These are phyloP conservation scores for Euphorbia pulcherrima DNA, from an alignment of 345 rosid species.

Conservation along the genomic window DNA sequence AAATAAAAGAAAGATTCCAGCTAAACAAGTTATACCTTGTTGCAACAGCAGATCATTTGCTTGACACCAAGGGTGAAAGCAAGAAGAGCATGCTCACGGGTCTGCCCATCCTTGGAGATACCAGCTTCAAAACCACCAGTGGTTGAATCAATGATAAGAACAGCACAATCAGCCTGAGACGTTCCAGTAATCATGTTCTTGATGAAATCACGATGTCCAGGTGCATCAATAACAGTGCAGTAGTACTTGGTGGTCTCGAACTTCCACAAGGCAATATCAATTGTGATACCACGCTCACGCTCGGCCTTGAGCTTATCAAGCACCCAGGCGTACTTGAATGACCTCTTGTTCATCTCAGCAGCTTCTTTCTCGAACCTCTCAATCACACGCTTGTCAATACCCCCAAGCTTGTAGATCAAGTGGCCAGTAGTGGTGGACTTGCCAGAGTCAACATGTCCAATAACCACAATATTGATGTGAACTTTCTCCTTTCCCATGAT, in stretches of 20 bases:
- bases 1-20: slow-evolving; percentile 19
- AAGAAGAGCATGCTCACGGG: slow-evolving; percentile 75
- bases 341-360: slow-evolving; percentile 88
- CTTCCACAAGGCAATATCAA: slow-evolving; percentile 73
- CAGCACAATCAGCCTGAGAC: slow-evolving; percentile 79
- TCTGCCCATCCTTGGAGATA: slow-evolving; percentile 80
- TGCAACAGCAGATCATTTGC: slow-evolving; percentile 88
- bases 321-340: slow-evolving; percentile 87
- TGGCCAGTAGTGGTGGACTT: slow-evolving; percentile 78
- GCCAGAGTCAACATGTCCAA: slow-evolving; percentile 83
- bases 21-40: slow-evolving; percentile 40
- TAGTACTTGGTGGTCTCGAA: slow-evolving; percentile 74
- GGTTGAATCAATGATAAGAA: slow-evolving; percentile 70
- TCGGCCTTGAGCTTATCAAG: slow-evolving; percentile 80
- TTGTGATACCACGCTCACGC: slow-evolving; percentile 80
- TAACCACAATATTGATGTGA: slow-evolving; percentile 80
- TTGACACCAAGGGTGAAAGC: slow-evolving; percentile 67
- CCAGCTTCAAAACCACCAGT: slow-evolving; percentile 84
- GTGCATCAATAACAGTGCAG: slow-evolving; percentile 79
- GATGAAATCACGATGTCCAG: slow-evolving; percentile 74
- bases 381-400: slow-evolving; percentile 82
- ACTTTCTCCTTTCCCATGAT: slow-evolving; percentile 74
- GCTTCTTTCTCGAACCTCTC: slow-evolving; percentile 87
- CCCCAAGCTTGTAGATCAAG: slow-evolving; percentile 79
- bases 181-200: slow-evolving; percentile 85